Conservation (phyloP, 2,329 filamentous ascomycete species). For the Aspergillus novofumigatus region DNA sequence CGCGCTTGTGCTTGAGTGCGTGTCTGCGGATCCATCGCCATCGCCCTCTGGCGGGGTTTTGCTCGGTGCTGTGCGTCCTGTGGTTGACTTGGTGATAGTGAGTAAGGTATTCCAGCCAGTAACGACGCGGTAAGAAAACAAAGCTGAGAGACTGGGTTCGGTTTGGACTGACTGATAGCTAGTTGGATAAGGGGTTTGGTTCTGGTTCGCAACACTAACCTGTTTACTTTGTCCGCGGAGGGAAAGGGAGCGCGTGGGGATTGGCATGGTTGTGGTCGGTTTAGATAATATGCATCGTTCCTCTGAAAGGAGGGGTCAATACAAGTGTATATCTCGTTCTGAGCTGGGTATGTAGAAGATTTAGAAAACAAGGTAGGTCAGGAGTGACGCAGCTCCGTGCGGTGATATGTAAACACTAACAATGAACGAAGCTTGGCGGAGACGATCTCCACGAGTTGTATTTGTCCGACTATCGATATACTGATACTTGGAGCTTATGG, state of each 20-base stretch:
- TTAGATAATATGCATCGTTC: background rate
- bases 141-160: background rate
- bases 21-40: constrained; percentile 5
- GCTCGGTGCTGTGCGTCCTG: constrained; percentile 19
- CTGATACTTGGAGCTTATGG: background rate
- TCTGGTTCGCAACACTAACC: constrained; percentile 19
- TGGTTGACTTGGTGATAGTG: constrained; percentile 6
- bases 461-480: background rate
- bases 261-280: constrained; percentile 29
- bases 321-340: background rate
- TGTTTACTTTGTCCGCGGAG: constrained; percentile 32
- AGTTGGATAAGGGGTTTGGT: background rate
- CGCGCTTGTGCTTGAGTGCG: constrained; percentile 11
- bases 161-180: background rate
- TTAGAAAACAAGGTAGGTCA: background rate
- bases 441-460: background rate
- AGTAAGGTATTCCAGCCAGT: background rate
- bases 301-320: background rate
- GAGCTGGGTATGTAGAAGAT: background rate
- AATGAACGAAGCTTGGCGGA: constrained; percentile 7
- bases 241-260: constrained; percentile 36
- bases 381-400: background rate
- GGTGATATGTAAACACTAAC: background rate
- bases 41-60: constrained; percentile 9
- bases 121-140: too few species aligned